phyloP scores from a whole-genome alignment of 176 grass and related monocot species.

The Guadua angustifolia region DNA sequence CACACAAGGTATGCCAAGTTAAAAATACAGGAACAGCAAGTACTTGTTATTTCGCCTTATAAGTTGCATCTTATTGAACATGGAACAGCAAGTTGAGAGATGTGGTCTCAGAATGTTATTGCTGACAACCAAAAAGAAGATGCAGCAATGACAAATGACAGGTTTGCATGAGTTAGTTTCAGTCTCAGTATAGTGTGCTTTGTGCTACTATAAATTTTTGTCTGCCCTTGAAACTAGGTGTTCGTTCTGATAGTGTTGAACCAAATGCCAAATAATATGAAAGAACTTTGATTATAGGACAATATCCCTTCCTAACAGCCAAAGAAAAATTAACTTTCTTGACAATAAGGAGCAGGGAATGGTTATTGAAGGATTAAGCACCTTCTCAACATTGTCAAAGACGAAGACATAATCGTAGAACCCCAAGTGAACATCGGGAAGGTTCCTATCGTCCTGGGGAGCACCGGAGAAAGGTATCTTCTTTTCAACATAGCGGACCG shows the following conservation, averaged over 20 bases:
- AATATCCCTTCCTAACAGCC: not conserved
- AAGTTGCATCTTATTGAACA: constrained; percentile 10
- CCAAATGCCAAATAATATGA: not conserved
- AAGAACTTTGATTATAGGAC: not conserved
- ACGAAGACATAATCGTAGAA: constrained; percentile 64
- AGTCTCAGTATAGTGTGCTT: not conserved
- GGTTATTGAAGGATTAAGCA: constrained; percentile 27
- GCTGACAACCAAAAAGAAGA: not conserved
- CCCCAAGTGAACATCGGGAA: constrained; percentile 83
- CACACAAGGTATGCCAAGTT: not conserved
- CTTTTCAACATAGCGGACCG: constrained; percentile 72
- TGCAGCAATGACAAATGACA: not conserved
- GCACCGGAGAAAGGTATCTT: constrained; percentile 73
- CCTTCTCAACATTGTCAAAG: constrained; percentile 66
- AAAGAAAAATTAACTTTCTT: not conserved
- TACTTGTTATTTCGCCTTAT: not conserved
- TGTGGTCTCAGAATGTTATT: not conserved
- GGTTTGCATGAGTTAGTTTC: not conserved
- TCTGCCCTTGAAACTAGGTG: no score
- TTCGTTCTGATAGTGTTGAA: not conserved
- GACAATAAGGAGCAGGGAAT: not conserved
- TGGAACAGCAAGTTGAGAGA: not conserved
- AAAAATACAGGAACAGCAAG: not conserved
- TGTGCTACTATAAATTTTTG: not conserved
- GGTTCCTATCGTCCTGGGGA: constrained; percentile 67